A percentile compares a stretch with the other conserved stretches of the same genome.
Conservation (phyloP, 2,329 filamentous ascomycete species). For the Neopestalotiopsis clavispora region DNA sequence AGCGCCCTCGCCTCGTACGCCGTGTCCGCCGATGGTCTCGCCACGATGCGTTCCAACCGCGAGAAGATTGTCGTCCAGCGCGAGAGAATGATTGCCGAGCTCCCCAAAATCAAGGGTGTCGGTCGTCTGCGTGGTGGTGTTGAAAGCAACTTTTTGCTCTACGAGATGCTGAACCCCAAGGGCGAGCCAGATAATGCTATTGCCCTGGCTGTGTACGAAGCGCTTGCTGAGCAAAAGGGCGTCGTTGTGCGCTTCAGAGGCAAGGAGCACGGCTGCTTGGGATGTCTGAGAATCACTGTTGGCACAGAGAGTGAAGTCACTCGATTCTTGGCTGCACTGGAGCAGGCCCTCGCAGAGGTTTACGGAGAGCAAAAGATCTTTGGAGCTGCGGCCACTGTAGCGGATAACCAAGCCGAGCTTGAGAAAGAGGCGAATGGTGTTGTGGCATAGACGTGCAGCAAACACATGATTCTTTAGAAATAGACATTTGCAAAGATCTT, state of each 20-base stretch:
- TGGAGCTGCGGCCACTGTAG: slow-evolving; percentile 27
- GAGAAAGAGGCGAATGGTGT: slow-evolving; percentile 42
- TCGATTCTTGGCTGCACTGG: slow-evolving; percentile 74
- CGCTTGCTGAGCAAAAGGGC: slow-evolving; percentile 81
- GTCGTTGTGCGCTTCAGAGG: slow-evolving; percentile 95
- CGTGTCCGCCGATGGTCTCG: slow-evolving; percentile 69
- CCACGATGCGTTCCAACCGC: slow-evolving; percentile 73
- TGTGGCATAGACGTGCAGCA: slow-evolving; percentile 35
- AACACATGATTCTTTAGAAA: background rate
- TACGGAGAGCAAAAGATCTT: slow-evolving; percentile 45
- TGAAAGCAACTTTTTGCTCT: slow-evolving; percentile 88
- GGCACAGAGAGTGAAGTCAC: slow-evolving; percentile 88
- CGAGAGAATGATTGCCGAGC: slow-evolving; percentile 72
- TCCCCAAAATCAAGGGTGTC: slow-evolving; percentile 78
- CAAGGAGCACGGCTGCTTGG: slow-evolving; percentile 87
- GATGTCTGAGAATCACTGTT: slow-evolving; percentile 89
- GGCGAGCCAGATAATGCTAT: slow-evolving; percentile 79
- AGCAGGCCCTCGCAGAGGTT: slow-evolving; percentile 52
- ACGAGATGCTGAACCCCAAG: slow-evolving; percentile 77
- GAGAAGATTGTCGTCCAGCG: slow-evolving; percentile 77
- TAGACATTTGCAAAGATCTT: background rate
- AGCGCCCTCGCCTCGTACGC: slow-evolving; percentile 79
- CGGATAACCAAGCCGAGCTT: slow-evolving; percentile 40
- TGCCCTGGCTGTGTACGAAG: slow-evolving; percentile 82
- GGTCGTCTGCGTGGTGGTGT: slow-evolving; percentile 81